These are phyloP conservation scores for Kwoniella mangroviensis DNA, from an alignment of 768 basidiomycete genomes.

Conservation along the genomic window DNA sequence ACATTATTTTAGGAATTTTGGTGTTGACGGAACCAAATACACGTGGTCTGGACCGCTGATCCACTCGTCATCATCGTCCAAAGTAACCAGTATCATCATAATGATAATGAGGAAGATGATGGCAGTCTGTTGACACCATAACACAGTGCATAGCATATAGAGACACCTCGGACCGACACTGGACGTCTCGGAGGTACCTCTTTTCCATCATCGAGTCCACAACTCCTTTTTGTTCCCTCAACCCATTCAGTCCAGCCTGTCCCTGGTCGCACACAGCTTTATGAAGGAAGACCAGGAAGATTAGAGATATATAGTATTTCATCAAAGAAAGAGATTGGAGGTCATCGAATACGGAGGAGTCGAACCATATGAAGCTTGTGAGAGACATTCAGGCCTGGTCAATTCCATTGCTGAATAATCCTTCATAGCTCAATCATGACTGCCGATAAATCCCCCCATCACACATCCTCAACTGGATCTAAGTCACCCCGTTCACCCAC, in stretches of 20 bases:
- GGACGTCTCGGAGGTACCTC: no score
- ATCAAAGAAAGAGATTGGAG: not conserved
- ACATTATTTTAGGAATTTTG: not conserved
- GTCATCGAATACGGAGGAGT: not conserved
- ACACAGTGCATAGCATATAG: not conserved
- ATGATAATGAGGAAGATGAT: not conserved
- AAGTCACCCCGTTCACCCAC: slow-evolving; percentile 23
- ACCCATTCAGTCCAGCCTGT: not conserved
- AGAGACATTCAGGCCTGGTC: no score
- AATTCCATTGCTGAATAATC: no score
- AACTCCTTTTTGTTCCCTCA: no score
- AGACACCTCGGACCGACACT: not conserved
- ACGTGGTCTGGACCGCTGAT: not conserved
- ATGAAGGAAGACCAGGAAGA: not conserved
- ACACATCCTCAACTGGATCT: slow-evolving; percentile 4
- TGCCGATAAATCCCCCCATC: slow-evolving; percentile 25
- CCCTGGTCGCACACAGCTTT: not conserved
- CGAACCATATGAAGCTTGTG: not conserved
- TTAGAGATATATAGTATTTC: not conserved
- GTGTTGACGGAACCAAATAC: slow-evolving; percentile 6
- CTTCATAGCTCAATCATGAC: slow-evolving; percentile 23
- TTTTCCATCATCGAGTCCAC: no score
- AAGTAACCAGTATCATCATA: not conserved
- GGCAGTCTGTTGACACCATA: no score
- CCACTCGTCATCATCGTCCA: not conserved